Base-by-base conservation (phyloP, 768 basidiomycete genomes). In the Boletus rubroflammeus region DNA sequence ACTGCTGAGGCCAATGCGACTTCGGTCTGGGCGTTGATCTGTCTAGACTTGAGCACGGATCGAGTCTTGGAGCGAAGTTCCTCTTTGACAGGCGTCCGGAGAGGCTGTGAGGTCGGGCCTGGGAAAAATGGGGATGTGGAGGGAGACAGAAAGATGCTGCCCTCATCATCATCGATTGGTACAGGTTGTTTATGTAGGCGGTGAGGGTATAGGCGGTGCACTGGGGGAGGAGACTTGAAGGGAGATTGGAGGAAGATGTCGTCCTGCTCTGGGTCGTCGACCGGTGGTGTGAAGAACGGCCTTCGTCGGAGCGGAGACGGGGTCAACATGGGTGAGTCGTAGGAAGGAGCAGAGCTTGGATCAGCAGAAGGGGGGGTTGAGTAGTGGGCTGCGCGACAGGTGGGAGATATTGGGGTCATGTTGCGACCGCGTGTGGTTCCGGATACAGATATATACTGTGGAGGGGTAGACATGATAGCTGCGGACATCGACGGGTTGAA, bases 71-170 rank as follows among this genome's bases (percentile, higher is more conserved):
- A 54, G 19, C 74, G 74, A 32, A 75, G 69, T n/a, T 67, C 62
- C 56, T 79, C 76, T 65, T 82, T 86, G 13, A 84, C 75, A 0
- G 85, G 85, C 0, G 85, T 86, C 8, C 78, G 73, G n/a, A 84
- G 76, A 8, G 83, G 78, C 45, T 76, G 76, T 9, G 80, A 77
- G 1, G 71, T 60, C 1, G 78, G 75, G 6, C 75, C 53, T 3
- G 79, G 71, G 54, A 78, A 72, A 57, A 79, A 75, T 9, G 75
- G 71, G 35, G 76, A 73, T 31, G 73, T 71, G 25, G 74, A 70
- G 28, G 83, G 78, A 14, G 78, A 78, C 6, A 83, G 75, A 57
- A 85, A 85, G 56, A 84, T 76, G 38, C 74, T 75, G 28, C 78
- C 81, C 29, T 86, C 82, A 50, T 82, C 78, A 55, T 86, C 81